These are phyloP conservation scores for Trichoderma pleuroti DNA, from an alignment of 2,329 filamentous ascomycete genomes.

Conservation along the genomic window DNA sequence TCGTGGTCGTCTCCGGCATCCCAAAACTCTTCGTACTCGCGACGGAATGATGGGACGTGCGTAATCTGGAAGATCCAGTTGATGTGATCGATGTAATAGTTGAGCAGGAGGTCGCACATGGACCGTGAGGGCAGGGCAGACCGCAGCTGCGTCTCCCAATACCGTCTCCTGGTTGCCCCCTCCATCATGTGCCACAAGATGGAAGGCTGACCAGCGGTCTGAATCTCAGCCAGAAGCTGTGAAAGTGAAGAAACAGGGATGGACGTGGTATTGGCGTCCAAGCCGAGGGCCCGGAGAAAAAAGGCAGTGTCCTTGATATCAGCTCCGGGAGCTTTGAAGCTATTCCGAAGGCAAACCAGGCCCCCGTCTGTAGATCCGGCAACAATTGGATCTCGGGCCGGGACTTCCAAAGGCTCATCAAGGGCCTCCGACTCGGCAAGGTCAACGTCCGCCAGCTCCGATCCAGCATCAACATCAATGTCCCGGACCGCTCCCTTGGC, in stretches of 20 bases:
- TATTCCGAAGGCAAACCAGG: background rate
- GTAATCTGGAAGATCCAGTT: constrained; percentile 31
- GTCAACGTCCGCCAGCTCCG: background rate
- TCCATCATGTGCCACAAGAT: constrained; percentile 15
- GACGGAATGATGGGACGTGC: constrained; percentile 22
- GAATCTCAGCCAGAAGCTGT: constrained; percentile 18
- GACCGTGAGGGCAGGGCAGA: constrained; percentile 20
- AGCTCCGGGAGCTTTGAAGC: background rate
- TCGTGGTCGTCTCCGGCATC: constrained; percentile 21
- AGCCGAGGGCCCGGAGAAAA: background rate
- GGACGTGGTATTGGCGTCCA: background rate
- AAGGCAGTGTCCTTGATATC: background rate
- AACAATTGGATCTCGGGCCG: background rate
- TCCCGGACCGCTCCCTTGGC: background rate
- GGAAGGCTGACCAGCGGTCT: background rate
- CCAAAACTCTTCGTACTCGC: constrained; percentile 30
- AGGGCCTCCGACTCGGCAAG: background rate
- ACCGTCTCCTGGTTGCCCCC: constrained; percentile 1
- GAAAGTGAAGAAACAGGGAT: constrained; percentile 1
- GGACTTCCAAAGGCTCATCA: background rate
- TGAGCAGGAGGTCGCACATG: constrained; percentile 28
- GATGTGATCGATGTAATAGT: constrained; percentile 31
- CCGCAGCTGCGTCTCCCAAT: constrained; percentile 21
- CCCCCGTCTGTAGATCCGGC: background rate
- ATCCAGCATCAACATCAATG: background rate